phyloP scores from a whole-genome alignment of 352 stramenopile species.

The Globisporangium megalacanthum region DNA sequence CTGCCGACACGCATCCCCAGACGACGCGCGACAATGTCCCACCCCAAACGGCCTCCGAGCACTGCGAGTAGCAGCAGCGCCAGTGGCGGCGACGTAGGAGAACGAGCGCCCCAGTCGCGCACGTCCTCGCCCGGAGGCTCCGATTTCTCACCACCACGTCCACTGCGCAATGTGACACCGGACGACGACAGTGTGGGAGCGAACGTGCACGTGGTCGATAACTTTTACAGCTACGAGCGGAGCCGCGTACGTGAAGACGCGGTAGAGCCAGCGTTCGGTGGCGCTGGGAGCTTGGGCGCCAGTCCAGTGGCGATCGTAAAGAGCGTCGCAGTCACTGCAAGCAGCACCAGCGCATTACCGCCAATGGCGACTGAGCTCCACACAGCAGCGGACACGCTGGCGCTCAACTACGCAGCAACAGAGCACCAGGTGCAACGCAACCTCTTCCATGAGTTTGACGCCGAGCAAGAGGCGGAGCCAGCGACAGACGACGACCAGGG shows the following conservation, averaged over 20 bases:
- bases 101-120: background rate
- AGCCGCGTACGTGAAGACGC: no score
- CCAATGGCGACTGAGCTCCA: background rate
- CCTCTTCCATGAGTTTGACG: background rate
- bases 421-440: background rate
- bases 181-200: background rate
- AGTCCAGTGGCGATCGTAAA: no score
- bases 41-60: background rate
- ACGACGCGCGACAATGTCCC: background rate
- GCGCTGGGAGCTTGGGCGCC: no score
- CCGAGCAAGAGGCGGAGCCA: background rate
- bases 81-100: background rate
- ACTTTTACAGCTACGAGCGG: no score
- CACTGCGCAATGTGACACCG: background rate
- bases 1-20: background rate
- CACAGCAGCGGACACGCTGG: background rate
- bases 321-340: background rate
- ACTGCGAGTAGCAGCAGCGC: background rate
- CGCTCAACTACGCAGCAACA: background rate
- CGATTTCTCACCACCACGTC: background rate
- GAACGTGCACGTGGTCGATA: no score
- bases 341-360: background rate
- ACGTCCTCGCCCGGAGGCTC: background rate
- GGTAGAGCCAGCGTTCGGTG: no score
- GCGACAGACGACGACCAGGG: no score